These are phyloP conservation scores for bread wheat (Triticum aestivum) DNA, from an alignment of 176 grass and related monocot genomes.

Conservation along the genomic window DNA sequence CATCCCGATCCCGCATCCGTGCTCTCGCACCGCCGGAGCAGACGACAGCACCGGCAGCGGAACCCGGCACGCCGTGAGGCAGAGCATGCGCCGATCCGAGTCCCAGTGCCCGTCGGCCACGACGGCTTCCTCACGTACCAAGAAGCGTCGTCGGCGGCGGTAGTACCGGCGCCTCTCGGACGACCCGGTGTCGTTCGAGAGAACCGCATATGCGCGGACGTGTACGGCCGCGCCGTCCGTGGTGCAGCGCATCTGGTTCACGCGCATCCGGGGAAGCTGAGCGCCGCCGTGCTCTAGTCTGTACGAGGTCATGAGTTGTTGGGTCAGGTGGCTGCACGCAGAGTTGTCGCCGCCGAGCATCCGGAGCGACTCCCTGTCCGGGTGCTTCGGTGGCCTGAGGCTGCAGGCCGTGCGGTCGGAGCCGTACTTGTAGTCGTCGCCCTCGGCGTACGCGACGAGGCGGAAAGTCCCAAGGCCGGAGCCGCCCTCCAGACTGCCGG, in stretches of 20 bases:
- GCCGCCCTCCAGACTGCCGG: slow-evolving; percentile 27
- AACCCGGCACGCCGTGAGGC: slow-evolving; percentile 47
- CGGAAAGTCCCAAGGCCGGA: slow-evolving; percentile 27
- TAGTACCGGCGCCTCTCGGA: not conserved
- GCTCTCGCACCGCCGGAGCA: not conserved
- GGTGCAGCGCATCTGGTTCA: slow-evolving; percentile 36
- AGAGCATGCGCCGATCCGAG: slow-evolving; percentile 18
- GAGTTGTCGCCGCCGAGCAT: not conserved
- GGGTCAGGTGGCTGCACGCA: not conserved
- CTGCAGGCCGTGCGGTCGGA: not conserved
- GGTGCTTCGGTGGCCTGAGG: not conserved
- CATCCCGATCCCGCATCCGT: slow-evolving; percentile 51
- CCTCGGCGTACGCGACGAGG: slow-evolving; percentile 16
- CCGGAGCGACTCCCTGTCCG: not conserved
- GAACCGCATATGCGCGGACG: slow-evolving; percentile 25
- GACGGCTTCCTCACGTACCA: slow-evolving; percentile 14
- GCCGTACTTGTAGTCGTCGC: slow-evolving; percentile 35
- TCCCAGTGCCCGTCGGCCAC: slow-evolving; percentile 69
- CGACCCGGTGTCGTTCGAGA: slow-evolving; percentile 28
- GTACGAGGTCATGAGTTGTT: not conserved
- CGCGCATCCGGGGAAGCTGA: slow-evolving; percentile 16
- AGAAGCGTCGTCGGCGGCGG: not conserved
- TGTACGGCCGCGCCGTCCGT: not conserved
- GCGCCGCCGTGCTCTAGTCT: not conserved
- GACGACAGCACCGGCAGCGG: not conserved